Conservation (phyloP, 768 basidiomycete genomes). For the Tricholoma furcatifolium region DNA sequence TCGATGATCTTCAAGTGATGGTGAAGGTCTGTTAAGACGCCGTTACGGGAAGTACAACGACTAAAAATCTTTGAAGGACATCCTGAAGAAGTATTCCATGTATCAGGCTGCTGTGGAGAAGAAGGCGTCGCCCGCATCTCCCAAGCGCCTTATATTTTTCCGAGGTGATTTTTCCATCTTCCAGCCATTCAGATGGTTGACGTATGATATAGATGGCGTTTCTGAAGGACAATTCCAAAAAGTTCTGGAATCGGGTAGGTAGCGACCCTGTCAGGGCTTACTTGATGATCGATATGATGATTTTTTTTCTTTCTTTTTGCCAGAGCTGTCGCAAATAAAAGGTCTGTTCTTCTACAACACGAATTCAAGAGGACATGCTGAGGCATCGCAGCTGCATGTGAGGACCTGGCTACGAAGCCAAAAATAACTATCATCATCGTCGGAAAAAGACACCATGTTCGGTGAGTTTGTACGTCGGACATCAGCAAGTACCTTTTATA, state of each 20-base stretch:
- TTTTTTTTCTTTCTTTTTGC: neutral
- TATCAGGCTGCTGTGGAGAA: conserved; percentile 55
- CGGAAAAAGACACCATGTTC: neutral
- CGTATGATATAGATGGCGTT: conserved; percentile 40
- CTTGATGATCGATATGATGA: conserved; percentile 1
- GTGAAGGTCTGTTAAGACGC: conserved; percentile 39
- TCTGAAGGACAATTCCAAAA: conserved; percentile 49
- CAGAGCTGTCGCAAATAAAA: conserved; percentile 61
- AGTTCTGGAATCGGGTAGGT: conserved; percentile 56
- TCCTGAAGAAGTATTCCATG: conserved; percentile 50
- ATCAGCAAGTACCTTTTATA: neutral
- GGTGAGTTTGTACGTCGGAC: neutral
- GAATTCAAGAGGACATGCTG: neutral
- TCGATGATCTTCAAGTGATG: conserved; percentile 67
- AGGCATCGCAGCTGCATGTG: conserved; percentile 54
- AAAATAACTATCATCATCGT: neutral
- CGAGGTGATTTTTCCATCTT: conserved; percentile 44
- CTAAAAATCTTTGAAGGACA: conserved; percentile 36
- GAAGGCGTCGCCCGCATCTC: conserved; percentile 23
- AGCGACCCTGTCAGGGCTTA: neutral
- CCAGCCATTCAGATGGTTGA: conserved; percentile 19
- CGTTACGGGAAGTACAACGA: neutral
- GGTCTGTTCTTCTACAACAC: conserved; percentile 32
- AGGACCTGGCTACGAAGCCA: conserved; percentile 12
- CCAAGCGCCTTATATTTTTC: conserved; percentile 69